Base-by-base conservation (phyloP, 177 flowering plant species). In the Vitis hybrid region DNA sequence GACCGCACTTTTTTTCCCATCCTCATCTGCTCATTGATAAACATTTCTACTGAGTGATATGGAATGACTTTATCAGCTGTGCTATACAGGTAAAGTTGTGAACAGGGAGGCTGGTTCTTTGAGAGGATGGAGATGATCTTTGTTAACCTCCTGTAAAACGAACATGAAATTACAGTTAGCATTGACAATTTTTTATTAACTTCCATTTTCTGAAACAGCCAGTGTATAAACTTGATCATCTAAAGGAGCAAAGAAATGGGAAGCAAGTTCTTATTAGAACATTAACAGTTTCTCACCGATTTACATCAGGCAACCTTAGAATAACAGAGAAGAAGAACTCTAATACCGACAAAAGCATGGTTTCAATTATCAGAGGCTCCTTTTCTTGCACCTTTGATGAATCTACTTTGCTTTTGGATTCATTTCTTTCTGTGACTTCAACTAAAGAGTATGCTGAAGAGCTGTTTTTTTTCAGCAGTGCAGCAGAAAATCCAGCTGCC, bases 401-500 rank as follows among this genome's bases (percentile, higher is more conserved):
- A 56, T 45, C 76, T 21, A 7, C 64, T 62, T 62, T 70, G 54
- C 26, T 68, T 71, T 74, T 72, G 60, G 60, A 50, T 70, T 62
- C 80, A 67, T 77, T 70, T 64, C 65, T 58, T 66, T 78, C 82
- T 48, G 48, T 64, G 19, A 56, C 60, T 60, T 71, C 82, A 48
- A 50, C 74, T 62, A 74, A 65, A 66, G 86, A 58, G 58, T 72
- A 57, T 68, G 80, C 72, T n/a, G 80, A 68, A 52, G 91, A 81
- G 81, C 86, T 90, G 62, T 79, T 87, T 73, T 91, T 91, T 84
- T 88, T 91, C 68, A 92, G 76, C 68, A 94, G 14, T 21, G 98
- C 98, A 63, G 97, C 86, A 73, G 89, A 66, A 75, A 92, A 94
- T 60, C 98, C 97, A 70, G 93, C 93, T 52, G 98, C 97, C 97